Evolutionary conservation across 1,139 yeast species (phyloP).

Genomic region (Debaryomyces udenii): DNA sequence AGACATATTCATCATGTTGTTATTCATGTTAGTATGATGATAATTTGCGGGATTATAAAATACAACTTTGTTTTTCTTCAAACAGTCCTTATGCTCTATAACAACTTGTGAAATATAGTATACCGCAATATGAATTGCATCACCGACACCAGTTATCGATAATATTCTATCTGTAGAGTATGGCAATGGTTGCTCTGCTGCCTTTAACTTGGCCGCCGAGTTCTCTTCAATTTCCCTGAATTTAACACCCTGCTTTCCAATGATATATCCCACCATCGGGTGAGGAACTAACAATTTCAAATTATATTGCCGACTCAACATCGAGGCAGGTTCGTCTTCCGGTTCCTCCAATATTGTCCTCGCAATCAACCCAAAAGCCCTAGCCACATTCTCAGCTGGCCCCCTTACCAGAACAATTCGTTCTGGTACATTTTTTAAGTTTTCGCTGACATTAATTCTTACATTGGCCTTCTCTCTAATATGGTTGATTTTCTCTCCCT

Average conservation of each 20-base stretch:
- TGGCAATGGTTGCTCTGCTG: conserved; percentile 76
- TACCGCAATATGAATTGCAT: conserved; percentile 83
- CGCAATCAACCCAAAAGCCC: conserved; percentile 76
- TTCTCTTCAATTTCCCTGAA: conserved; percentile 82
- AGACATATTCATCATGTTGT: conserved; percentile 22
- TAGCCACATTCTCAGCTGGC: conserved; percentile 76
- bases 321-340: conserved; percentile 62
- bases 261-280: conserved; percentile 77
- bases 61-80: conserved; percentile 54
- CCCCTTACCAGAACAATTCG: conserved; percentile 80
- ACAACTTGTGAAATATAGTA: conserved; percentile 73
- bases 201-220: conserved; percentile 78
- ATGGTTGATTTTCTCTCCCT: conserved; percentile 70
- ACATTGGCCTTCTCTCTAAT: conserved; percentile 69
- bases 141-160: conserved; percentile 78
- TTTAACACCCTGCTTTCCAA: conserved; percentile 76
- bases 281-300: conserved; percentile 75
- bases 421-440: conserved; percentile 72
- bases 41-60: conserved; percentile 68
- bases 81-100: conserved; percentile 57
- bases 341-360: conserved; percentile 72
- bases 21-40: conserved; percentile 27
- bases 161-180: conserved; percentile 79
- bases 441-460: conserved; percentile 76
- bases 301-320: conserved; percentile 56